Base-by-base conservation (phyloP, 306 rosid species). In the Senna siamea region DNA sequence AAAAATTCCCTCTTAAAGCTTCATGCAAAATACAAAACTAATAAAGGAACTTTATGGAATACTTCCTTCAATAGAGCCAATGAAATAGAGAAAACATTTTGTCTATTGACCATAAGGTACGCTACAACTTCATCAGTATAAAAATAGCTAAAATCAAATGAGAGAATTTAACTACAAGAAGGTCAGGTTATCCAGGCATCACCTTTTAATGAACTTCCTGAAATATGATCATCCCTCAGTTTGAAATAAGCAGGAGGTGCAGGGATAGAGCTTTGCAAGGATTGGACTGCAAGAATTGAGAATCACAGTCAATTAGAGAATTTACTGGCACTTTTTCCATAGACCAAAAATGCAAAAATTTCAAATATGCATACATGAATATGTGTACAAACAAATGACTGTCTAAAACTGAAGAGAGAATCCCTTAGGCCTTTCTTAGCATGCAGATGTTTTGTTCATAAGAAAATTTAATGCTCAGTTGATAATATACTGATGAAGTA, bases 171-270 rank as follows among this genome's bases (percentile, higher is more conserved):
- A 53, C 46, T 10, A 74, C 46, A 41, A 66, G 17, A 52, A 70
- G 7, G 51, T 44, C 61, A 72, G 51, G 47, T 34, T 72, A 54
- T 17, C 50, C 11, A 20, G 55, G 74, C 72, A 65, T 79, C 68
- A 92, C 99, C 99, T 92, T 90, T 95, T 74, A 95, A 82, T 7
- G 99, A 90, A 84, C 98, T 95, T 86, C 96, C 99, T 2, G 99
- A 90, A 80, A 92, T 67, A 76, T 90, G 93, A 78, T 92, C 98
- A 73, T 95, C 99, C 82, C 96, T 90, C 69, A 86, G 84, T 79
- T 68, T 92, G 78, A 95, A 95, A 85, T 92, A 91, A 76, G 89
- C 83, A 0, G 98, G 99, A 76, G 96, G 96, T 54, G 97, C 91
- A 17, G 99, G 99, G 75, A 95, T 92, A 72, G 99, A 88, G 88